Conservation (phyloP, 768 basidiomycete genomes). For the Lactarius pseudohatsudake region DNA sequence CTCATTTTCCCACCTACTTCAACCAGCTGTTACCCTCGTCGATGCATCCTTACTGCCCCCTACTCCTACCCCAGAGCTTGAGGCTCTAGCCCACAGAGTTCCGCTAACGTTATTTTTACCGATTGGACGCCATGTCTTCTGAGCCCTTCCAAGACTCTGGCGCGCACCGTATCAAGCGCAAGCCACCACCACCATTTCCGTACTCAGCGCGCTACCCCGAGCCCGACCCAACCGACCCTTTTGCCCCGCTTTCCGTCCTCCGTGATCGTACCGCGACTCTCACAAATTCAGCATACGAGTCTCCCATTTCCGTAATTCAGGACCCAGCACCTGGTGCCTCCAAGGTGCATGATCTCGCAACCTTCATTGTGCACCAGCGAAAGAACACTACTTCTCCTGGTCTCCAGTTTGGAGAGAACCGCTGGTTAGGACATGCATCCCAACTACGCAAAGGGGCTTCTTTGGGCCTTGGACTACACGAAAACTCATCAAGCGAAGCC, state of each 20-base stretch:
- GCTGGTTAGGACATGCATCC: slow-evolving; percentile 15
- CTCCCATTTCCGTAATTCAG: slow-evolving; percentile 6
- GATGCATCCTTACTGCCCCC: not conserved
- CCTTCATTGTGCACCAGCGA: slow-evolving; percentile 17
- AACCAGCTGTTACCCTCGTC: slow-evolving; percentile 8
- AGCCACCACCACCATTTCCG: slow-evolving; percentile 55
- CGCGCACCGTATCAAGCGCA: slow-evolving; percentile 45
- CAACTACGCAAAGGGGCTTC: slow-evolving; percentile 26
- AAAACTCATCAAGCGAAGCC: slow-evolving; percentile 3
- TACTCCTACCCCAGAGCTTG: slow-evolving; percentile 4
- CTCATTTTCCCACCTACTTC: slow-evolving; percentile 24
- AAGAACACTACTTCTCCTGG: slow-evolving; percentile 6
- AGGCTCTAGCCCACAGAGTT: not conserved
- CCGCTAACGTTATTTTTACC: slow-evolving; percentile 10
- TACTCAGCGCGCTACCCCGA: slow-evolving; percentile 57
- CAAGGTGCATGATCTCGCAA: slow-evolving; percentile 21
- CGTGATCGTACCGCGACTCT: slow-evolving; percentile 45
- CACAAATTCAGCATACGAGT: slow-evolving; percentile 14
- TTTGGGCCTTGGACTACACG: slow-evolving; percentile 18
- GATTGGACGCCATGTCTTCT: slow-evolving; percentile 9
- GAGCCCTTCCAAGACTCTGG: slow-evolving; percentile 11
- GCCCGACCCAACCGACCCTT: slow-evolving; percentile 69
- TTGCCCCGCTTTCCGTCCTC: slow-evolving; percentile 65
- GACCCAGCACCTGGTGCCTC: slow-evolving; percentile 10
- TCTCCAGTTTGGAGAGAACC: slow-evolving; percentile 15